Conservation (phyloP, 805 yeast species). For the Yarrowia yakushimensis region DNA sequence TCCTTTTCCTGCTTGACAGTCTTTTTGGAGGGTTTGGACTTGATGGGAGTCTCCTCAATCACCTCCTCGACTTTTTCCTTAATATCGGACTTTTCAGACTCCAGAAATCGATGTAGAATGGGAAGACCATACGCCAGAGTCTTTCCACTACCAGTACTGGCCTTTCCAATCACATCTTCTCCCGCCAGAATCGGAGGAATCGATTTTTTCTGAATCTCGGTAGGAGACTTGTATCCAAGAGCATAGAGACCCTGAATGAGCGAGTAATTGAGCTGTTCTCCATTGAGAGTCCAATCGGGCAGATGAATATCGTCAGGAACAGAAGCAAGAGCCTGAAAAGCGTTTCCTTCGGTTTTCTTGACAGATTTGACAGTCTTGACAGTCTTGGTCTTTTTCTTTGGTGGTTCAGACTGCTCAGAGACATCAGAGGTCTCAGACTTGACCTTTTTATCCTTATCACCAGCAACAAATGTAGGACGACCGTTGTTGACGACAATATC, state of each 20-base stretch:
- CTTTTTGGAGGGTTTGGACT: background rate
- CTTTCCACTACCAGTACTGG: constrained; percentile 97
- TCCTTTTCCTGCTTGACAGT: background rate
- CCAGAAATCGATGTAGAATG: constrained; percentile 44
- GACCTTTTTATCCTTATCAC: constrained; percentile 35
- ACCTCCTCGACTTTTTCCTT: background rate
- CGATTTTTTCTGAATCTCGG: constrained; percentile 74
- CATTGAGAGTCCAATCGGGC: constrained; percentile 40
- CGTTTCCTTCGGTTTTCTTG: background rate
- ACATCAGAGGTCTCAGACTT: background rate
- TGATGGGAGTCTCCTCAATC: background rate
- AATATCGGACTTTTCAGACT: background rate
- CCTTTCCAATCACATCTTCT: constrained; percentile 87
- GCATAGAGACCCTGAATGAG: constrained; percentile 58
- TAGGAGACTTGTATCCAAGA: constrained; percentile 64
- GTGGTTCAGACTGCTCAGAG: background rate
- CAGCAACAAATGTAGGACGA: constrained; percentile 47
- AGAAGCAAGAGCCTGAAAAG: constrained; percentile 29
- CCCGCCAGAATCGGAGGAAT: constrained; percentile 74
- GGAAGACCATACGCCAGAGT: constrained; percentile 95
- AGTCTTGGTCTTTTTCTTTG: background rate
- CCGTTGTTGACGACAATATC: constrained; percentile 74
- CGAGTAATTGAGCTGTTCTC: constrained; percentile 49
- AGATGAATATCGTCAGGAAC: constrained; percentile 32
- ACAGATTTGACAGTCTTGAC: too few relatives aligned